Base-by-base conservation (phyloP, 768 basidiomycete species). In the Lactarius sanguifluus region DNA sequence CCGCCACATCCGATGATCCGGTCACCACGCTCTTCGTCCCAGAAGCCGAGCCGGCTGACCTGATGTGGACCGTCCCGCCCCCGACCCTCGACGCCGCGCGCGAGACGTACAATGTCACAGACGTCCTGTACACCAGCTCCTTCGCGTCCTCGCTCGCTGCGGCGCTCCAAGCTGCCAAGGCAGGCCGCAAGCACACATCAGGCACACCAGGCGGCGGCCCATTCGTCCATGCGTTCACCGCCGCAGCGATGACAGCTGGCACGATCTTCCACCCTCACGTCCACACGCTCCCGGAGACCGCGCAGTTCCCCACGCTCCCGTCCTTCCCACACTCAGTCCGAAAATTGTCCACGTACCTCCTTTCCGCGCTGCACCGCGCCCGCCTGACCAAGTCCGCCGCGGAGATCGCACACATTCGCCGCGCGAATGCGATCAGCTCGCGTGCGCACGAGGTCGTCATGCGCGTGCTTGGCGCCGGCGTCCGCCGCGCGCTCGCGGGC, bases 391-490 rank as follows among this genome's bases (percentile, higher is more conserved):
- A 98, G 78, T 88, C 88, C 40, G 73, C 78, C 5, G 74, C 81
- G 54, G 96, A 98, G 76, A 85, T 98, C 60, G 81, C 80, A 10
- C 77, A 84, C 61, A 95, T 98, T 73, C 80, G 82, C 62, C 84
- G 83, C 61, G 96, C 96, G 0, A 94, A 92, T 73, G 82, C 83
- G 62, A 94, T 98, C 71, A 92, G 91, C 71, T 93, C 91, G 0
- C 82, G 88, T 3, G 96, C 96, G 5, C 96, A 98, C 70, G 92
- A 95, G 76, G 84, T 86, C 8, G 86, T 98, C 59, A 98, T 98
- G 96, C 82, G 92, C 9, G 88, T 96, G 10, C 82, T 97, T 16
- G 95, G 95, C 3, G 77, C 81, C 57, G 88, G 87, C 4, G 90
- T 90, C 23, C 84, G 85, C 60, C 82, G 3, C 20, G 13, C 56